Base-by-base conservation (phyloP, 1,284 basidiomycete species). In the Ganoderma multipileum region DNA sequence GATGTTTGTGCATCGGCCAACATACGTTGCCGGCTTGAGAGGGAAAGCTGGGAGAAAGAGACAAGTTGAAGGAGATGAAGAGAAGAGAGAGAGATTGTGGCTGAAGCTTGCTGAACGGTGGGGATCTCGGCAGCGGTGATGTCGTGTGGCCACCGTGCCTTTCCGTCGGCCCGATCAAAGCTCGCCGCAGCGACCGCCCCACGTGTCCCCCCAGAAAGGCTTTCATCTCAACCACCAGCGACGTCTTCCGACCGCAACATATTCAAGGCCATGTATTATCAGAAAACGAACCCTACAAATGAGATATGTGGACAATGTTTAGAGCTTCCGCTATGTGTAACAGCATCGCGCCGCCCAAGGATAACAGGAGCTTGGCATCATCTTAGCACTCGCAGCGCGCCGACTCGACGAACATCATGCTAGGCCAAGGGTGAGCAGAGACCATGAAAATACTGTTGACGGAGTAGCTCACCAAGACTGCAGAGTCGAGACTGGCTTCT, bases 21-120 rank as follows among this genome's bases (percentile, higher is more conserved):
- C 52, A 55, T 55, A 20, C 9, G 47, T 11, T 23, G 52, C 26
- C 26, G 26, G 1, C 23, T 4, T 4, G 6, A 23, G 28, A 28
- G 52, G 52, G 52, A 8, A 55, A 7, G 28, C 26, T 23, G n/a
- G 23, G n/a, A 50, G 23, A 50, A 23, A 11, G 47, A 8, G 47
- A 1, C 23, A 23, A 50, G 47, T 23, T 12, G 47, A 50, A 52
- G 16, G 41, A 52, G 39, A 30, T 30, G 33, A 61, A 33, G 59
- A 42, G 26, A 18, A 44, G 33, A 12, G 39, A 23, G 47, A 33
- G 26, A 28, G 65, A 61, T 66, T 66, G 65, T 66, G 65, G 65
- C 65, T 66, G 60, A 57, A 57, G 30, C 33, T 5, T 5, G 23
- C 20, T 9, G 44, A 44, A n/a, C 44, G 44, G n/a, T 47, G 14